Evolutionary conservation across 1,284 basidiomycete genomes (phyloP).

Genomic region (Tilletia setariae): DNA sequence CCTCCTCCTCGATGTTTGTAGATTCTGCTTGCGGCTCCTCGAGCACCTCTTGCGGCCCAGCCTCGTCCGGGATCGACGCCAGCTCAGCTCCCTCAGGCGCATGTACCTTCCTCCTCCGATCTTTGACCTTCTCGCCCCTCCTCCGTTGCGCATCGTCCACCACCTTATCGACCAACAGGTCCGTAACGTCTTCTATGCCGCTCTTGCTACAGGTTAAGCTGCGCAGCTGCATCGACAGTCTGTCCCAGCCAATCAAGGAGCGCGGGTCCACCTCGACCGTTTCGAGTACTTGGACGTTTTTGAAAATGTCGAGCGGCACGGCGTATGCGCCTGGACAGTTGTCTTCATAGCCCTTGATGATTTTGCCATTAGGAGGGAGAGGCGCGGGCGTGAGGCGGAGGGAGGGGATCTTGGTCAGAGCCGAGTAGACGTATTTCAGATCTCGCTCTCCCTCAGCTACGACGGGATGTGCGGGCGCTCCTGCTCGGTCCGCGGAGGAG

Average conservation of each 20-base stretch:
- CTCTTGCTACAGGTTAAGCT: conserved; percentile 73
- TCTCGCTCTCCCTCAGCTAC: conserved; percentile 62
- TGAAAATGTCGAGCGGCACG: conserved; percentile 77
- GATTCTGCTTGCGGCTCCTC: background rate
- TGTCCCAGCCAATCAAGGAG: conserved; percentile 78
- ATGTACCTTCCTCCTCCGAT: conserved; percentile 20
- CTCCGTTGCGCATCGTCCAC: conserved; percentile 69
- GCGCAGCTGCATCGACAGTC: conserved; percentile 67
- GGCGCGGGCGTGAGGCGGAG: conserved; percentile 58
- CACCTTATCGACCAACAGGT: conserved; percentile 73
- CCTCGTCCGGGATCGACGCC: background rate
- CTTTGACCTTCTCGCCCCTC: conserved; percentile 31
- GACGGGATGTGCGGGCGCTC: background rate
- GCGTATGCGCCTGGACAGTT: conserved; percentile 73
- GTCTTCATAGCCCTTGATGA: conserved; percentile 65
- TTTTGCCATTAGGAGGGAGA: conserved; percentile 57
- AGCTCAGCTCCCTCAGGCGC: conserved; percentile 12
- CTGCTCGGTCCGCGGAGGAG: background rate
- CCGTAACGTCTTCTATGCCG: conserved; percentile 76
- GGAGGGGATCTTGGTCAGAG: conserved; percentile 80
- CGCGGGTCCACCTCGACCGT: conserved; percentile 78
- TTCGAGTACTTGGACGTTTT: conserved; percentile 71
- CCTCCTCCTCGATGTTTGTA: background rate
- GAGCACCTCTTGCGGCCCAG: background rate
- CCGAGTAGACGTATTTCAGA: conserved; percentile 78